Conservation (phyloP, 768 basidiomycete species). For the Leccinum imitatum region DNA sequence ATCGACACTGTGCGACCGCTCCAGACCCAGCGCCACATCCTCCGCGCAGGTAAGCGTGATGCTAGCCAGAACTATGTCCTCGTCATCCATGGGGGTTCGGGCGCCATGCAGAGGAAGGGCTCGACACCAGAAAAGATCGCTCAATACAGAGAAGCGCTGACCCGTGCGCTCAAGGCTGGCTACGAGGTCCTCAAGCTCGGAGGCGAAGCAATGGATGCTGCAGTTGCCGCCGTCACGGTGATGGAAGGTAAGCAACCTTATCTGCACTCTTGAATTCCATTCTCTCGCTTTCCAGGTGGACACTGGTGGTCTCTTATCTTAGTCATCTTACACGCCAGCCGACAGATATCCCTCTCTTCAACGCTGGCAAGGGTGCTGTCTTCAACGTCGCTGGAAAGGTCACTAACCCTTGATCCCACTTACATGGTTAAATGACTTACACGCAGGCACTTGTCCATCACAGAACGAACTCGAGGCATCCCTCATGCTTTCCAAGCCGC, state of each 20-base stretch:
- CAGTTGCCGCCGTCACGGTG: slow-evolving; percentile 65
- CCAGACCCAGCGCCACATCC: not conserved
- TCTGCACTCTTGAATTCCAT: not conserved
- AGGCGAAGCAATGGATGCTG: slow-evolving; percentile 84
- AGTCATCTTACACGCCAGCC: not conserved
- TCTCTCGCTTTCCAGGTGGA: no score
- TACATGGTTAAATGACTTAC: not conserved
- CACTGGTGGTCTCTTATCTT: not conserved
- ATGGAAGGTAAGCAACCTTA: slow-evolving; percentile 59
- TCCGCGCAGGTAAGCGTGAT: slow-evolving; percentile 9
- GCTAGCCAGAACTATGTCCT: slow-evolving; percentile 39
- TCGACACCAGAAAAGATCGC: slow-evolving; percentile 62
- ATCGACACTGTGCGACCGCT: not conserved
- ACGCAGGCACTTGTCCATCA: not conserved
- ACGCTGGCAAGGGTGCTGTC: slow-evolving; percentile 77
- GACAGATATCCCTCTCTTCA: slow-evolving; percentile 75
- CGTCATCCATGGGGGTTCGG: slow-evolving; percentile 81
- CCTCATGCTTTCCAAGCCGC: slow-evolving; percentile 78
- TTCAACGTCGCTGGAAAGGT: slow-evolving; percentile 83
- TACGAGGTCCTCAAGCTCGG: slow-evolving; percentile 60
- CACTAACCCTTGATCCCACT: not conserved
- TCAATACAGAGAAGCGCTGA: slow-evolving; percentile 55
- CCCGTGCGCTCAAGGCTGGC: slow-evolving; percentile 57
- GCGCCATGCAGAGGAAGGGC: slow-evolving; percentile 56
- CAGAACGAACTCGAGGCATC: slow-evolving; percentile 85